phyloP scores from a whole-genome alignment of 306 rosid genomes.

The Cucumis sativus region DNA sequence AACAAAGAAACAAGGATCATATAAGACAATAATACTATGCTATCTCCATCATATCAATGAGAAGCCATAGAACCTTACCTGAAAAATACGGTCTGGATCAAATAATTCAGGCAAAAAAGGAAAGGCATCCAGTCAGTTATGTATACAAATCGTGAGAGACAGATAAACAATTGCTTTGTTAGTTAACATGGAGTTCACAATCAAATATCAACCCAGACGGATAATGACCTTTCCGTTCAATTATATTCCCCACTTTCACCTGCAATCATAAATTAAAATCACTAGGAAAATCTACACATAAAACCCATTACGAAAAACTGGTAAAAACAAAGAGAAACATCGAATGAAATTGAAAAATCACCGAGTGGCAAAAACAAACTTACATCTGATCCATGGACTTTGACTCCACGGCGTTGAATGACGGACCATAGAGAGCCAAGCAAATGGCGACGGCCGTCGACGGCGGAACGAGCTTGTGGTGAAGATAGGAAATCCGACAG shows the following conservation, averaged over 20 bases:
- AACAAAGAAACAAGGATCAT: not conserved
- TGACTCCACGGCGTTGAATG: slow-evolving; percentile 50
- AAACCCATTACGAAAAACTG: not conserved
- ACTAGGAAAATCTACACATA: not conserved
- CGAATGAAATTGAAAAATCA: too few species aligned
- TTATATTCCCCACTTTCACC: slow-evolving; percentile 71
- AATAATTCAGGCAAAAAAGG: slow-evolving; percentile 11
- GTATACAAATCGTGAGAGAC: not conserved
- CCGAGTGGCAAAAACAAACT: not conserved
- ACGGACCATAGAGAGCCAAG: slow-evolving; percentile 44
- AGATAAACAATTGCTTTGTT: not conserved
- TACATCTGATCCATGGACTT: slow-evolving; percentile 62
- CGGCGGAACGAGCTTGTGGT: slow-evolving; percentile 11
- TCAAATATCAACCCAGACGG: not conserved
- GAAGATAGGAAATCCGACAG: slow-evolving; percentile 15
- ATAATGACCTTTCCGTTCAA: slow-evolving; percentile 56
- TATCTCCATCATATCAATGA: not conserved
- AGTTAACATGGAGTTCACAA: not conserved
- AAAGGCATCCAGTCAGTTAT: slow-evolving; percentile 12
- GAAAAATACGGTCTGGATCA: slow-evolving; percentile 59
- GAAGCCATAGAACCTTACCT: slow-evolving; percentile 26
- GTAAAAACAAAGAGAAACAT: not conserved
- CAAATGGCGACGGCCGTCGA: slow-evolving; percentile 5
- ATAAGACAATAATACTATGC: not conserved
- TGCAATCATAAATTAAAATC: slow-evolving; percentile 14